A percentile compares a stretch with the other conserved stretches of the same genome.
Evolutionary conservation across 179 eudicot species (phyloP).

Genomic region (Amaranthus tricolor): DNA sequence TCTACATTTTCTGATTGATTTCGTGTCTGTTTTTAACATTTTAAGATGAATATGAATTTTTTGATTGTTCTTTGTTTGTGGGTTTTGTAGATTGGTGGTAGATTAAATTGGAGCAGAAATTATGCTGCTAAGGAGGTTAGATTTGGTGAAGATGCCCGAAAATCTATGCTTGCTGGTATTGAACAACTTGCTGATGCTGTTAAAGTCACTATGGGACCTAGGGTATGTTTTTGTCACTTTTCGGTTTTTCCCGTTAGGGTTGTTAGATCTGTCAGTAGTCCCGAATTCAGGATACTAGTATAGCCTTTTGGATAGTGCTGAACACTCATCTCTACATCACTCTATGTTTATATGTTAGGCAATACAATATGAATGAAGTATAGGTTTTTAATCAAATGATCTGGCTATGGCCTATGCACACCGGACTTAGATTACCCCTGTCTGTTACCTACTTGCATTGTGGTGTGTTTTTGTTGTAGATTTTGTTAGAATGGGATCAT

Average conservation of each 20-base stretch:
- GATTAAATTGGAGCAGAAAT: constrained; percentile 66
- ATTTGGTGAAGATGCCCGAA: constrained; percentile 88
- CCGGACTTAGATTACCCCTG: too few relatives aligned
- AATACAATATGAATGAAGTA: too few relatives aligned
- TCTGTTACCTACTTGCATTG: constrained; percentile 9
- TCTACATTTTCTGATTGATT: background rate
- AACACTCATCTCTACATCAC: too few relatives aligned
- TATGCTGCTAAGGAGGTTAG: constrained; percentile 85
- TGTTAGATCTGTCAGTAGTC: background rate
- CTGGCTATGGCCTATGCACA: too few relatives aligned
- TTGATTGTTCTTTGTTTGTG: background rate
- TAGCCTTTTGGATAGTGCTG: too few relatives aligned
- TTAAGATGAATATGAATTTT: background rate
- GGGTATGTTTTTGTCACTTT: constrained; percentile 39
- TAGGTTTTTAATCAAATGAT: too few relatives aligned
- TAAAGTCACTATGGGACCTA: constrained; percentile 93
- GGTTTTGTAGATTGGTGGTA: background rate
- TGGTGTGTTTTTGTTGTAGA: background rate
- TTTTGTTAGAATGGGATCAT: background rate
- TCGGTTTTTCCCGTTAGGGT: background rate
- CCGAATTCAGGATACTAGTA: too few relatives aligned
- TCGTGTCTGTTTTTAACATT: background rate
- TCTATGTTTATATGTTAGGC: too few relatives aligned
- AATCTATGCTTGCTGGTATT: constrained; percentile 76
- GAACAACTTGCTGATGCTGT: constrained; percentile 95